phyloP scores from a whole-genome alignment of 1,139 yeast species.

The Hanseniaspora uvarum region DNA sequence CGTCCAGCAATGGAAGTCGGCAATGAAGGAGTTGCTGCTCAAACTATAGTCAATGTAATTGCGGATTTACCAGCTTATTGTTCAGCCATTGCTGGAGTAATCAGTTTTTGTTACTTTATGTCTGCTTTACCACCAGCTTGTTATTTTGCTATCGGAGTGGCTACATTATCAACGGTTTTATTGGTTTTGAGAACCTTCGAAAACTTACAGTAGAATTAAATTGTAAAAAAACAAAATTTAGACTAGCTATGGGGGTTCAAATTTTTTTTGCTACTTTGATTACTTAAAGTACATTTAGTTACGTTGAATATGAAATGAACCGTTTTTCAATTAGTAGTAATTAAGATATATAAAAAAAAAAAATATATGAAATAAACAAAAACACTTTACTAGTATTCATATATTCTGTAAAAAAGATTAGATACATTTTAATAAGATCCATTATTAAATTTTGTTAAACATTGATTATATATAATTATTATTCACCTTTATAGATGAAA shows the following conservation, averaged over 20 bases:
- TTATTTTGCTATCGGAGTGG: conserved; percentile 1
- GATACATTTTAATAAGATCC: too few relatives aligned
- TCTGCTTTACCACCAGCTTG: conserved; percentile 4
- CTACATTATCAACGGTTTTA: conserved; percentile 1
- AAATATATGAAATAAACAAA: too few relatives aligned
- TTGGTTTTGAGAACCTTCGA: background rate
- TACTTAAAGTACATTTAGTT: too few relatives aligned
- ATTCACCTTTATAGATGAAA: background rate
- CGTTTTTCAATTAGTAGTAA: too few relatives aligned
- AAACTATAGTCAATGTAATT: conserved; percentile 2
- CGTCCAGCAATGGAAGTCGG: conserved; percentile 5
- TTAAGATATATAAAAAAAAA: too few relatives aligned
- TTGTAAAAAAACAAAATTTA: background rate
- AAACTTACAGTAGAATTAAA: background rate
- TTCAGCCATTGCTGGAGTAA: background rate
- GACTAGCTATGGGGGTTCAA: background rate
- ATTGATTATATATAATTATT: background rate
- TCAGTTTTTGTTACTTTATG: conserved; percentile 6
- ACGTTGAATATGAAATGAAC: too few relatives aligned
- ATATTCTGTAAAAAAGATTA: too few relatives aligned
- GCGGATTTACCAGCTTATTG: conserved; percentile 2
- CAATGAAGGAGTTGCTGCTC: background rate
- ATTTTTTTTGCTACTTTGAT: too few relatives aligned
- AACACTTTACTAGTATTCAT: too few relatives aligned
- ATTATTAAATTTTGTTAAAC: too few relatives aligned